A percentile compares a stretch with the other conserved stretches of the same genome.
phyloP scores from a whole-genome alignment of 2,329 filamentous ascomycete genomes.

The Teratosphaeria epicoccoides region DNA sequence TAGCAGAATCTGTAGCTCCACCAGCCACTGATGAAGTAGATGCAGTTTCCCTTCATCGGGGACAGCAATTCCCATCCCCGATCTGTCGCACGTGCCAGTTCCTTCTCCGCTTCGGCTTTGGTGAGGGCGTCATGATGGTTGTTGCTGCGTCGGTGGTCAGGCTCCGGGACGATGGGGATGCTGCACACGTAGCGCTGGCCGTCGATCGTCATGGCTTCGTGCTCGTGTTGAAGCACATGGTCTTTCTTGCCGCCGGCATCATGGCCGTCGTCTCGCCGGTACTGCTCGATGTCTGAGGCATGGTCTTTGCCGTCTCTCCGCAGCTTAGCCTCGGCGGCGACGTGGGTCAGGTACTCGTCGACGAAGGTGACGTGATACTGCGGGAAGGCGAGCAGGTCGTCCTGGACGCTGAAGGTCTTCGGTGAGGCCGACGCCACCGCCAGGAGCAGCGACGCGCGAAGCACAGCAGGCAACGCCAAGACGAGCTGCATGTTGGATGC shows the following conservation, averaged over 20 bases:
- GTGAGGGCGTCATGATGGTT: conserved; percentile 19
- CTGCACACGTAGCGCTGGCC: conserved; percentile 71
- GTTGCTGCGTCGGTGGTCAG: conserved; percentile 17
- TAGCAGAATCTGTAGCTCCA: conserved; percentile 97
- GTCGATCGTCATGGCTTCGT: conserved; percentile 65
- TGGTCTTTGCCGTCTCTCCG: conserved; percentile 13
- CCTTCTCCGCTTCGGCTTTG: conserved; percentile 62
- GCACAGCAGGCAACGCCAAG: conserved; percentile 37
- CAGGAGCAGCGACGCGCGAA: conserved; percentile 38
- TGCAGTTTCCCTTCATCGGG: conserved; percentile 66
- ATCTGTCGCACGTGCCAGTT: conserved; percentile 64
- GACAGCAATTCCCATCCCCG: conserved; percentile 71
- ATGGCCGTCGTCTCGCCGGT: conserved; percentile 7
- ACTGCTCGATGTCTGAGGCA: conserved; percentile 12
- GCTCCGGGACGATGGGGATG: conserved; percentile 58
- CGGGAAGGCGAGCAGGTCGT: conserved; percentile 77
- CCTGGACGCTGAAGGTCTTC: conserved; percentile 69
- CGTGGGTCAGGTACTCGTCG: conserved; percentile 55
- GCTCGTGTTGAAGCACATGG: conserved; percentile 28
- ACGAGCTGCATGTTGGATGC: conserved; percentile 36
- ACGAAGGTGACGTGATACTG: conserved; percentile 75
- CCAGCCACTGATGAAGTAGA: conserved; percentile 81
- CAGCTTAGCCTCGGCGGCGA: conserved; percentile 55
- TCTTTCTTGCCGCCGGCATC: conserved; percentile 5
- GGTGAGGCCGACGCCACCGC: conserved; percentile 35